Evolutionary conservation across 106 monocot genomes (phyloP), one percentile per base, ranked within the genome.

Genomic region (Cymbidium sinense): DNA sequence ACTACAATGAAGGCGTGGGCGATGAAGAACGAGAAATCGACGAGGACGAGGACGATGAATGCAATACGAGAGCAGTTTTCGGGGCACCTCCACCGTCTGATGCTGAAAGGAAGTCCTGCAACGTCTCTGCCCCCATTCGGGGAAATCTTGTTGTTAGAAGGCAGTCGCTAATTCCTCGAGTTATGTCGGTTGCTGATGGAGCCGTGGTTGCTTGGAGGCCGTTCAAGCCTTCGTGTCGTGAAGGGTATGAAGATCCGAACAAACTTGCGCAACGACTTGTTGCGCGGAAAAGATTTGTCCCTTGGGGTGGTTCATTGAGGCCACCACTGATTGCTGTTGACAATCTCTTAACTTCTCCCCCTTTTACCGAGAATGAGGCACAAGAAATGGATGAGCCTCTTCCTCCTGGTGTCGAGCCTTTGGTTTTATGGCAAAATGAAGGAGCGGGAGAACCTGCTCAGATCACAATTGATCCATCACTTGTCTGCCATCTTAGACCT

Each of bases 281-380:
- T 52, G 90, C 85, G 29, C 91, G 98, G 33, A 99, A 94, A 82
- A 90, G 87, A 76, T 99, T 99, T 86, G 90, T 99, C 11, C 98
- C 98, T 33, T 99, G 98, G 98, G 90, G 90, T n/a, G n/a, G n/a
- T 77, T 90, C 87, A 62, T 76, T 87, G 47, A 78, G 75, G 52
- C 87, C 94, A 34, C 79, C 80, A 51, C 77, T 99, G 54, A 81
- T 82, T 77, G 70, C 85, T 75, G 75, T 90, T 84, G 78, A 64
- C 69, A 90, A 84, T 73, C 7, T 83, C 70, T 11, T 81, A 33
- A 86, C 84, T 64, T 43, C 79, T n/a, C 82, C 84, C 47, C 72
- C 17, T n/a, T n/a, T 34, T 52, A 43, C 27, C 78, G 84, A 85
- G 70, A 75, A 85, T 75, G 90, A 83, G 73, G 7, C 76, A 29